Conservation (phyloP, 805 yeast species). For the Hanseniaspora nectarophila region DNA sequence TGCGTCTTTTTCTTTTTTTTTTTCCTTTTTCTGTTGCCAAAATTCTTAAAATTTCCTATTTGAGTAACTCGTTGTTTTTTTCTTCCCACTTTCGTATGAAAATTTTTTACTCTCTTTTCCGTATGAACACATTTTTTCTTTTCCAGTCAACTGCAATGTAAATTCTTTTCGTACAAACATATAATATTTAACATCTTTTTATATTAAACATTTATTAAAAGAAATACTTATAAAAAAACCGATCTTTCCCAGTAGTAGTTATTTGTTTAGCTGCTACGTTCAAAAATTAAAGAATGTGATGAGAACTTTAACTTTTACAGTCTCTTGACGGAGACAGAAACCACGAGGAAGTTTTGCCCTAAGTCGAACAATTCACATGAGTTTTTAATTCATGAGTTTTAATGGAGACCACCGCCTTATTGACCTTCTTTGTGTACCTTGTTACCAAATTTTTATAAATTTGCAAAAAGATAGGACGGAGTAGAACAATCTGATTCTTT, state of each 20-base stretch:
- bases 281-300: constrained; percentile 14
- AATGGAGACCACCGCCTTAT: constrained; percentile 15
- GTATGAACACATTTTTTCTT: too few relatives aligned
- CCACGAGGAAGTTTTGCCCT: constrained; percentile 13
- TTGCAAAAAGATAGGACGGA: constrained; percentile 15
- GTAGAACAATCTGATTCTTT: constrained; percentile 16
- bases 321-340: constrained; percentile 13
- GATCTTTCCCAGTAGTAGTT: constrained; percentile 13
- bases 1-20: too few relatives aligned
- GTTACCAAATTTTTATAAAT: constrained; percentile 13
- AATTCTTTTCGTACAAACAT: too few relatives aligned
- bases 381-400: not conserved
- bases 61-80: too few relatives aligned
- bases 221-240: not conserved
- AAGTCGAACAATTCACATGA: constrained; percentile 13
- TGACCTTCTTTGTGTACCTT: constrained; percentile 15
- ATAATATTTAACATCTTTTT: not conserved
- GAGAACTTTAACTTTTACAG: constrained; percentile 9
- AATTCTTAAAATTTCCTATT: too few relatives aligned
- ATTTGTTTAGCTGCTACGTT: constrained; percentile 6
- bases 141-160: too few relatives aligned
- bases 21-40: too few relatives aligned
- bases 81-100: not conserved
- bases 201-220: too few relatives aligned
- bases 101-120: too few relatives aligned